These are phyloP conservation scores for Fusarium chlamydosporum DNA, from an alignment of 2,329 filamentous ascomycete genomes.

Conservation along the genomic window DNA sequence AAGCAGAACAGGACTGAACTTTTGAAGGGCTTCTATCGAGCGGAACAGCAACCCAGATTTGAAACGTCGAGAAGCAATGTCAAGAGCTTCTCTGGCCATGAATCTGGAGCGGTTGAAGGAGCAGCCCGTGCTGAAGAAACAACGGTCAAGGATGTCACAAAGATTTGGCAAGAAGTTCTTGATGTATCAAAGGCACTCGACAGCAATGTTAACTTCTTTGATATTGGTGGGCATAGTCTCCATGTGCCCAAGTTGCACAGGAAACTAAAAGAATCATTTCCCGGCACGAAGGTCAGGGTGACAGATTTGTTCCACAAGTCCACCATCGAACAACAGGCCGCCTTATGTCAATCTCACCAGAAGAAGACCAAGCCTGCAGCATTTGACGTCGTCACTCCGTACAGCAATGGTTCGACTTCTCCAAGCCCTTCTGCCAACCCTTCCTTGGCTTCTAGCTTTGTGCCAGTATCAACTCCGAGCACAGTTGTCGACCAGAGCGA, in stretches of 20 bases:
- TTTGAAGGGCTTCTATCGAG: neutral
- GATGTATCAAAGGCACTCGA: neutral
- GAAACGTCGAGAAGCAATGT: neutral
- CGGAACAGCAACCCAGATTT: neutral
- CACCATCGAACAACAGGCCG: neutral
- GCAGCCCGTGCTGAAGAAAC: neutral
- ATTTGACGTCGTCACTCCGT: neutral
- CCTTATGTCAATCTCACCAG: neutral
- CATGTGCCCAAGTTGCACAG: slow-evolving; percentile 1
- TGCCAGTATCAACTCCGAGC: neutral
- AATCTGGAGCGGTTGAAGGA: neutral
- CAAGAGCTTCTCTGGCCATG: neutral
- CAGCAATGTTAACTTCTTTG: slow-evolving; percentile 1
- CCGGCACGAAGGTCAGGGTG: neutral
- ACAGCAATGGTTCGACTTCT: neutral
- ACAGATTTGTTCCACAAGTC: neutral
- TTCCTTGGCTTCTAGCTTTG: neutral
- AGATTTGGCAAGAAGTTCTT: neutral
- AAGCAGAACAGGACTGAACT: neutral
- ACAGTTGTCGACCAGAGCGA: neutral
- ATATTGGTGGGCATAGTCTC: slow-evolving; percentile 2
- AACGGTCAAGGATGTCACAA: neutral
- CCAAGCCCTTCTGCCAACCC: neutral
- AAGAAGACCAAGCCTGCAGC: neutral
- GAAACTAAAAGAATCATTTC: neutral